phyloP scores from a whole-genome alignment of 2,329 filamentous ascomycete genomes.

The Phyllosticta ampelicida region DNA sequence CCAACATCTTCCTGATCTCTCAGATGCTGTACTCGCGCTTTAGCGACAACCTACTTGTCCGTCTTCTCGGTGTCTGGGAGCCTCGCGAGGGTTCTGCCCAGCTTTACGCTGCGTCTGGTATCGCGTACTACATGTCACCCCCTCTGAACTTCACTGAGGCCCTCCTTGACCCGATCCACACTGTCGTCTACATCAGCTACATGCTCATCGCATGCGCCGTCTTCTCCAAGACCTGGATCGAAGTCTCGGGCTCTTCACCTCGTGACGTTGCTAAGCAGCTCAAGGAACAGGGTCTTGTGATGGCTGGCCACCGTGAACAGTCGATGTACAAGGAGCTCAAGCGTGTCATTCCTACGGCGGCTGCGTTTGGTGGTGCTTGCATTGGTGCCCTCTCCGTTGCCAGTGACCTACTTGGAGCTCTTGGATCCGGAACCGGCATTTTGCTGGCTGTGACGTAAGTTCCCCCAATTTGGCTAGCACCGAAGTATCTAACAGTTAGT shows the following conservation, averaged over 20 bases:
- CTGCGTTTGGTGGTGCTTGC: slow-evolving; percentile 96
- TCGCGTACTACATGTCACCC: slow-evolving; percentile 99
- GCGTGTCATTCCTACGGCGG: slow-evolving; percentile 96
- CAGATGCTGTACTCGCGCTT: slow-evolving; percentile 99
- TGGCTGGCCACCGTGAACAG: slow-evolving; percentile 99
- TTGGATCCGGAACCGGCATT: slow-evolving; percentile 95
- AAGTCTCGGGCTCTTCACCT: slow-evolving; percentile 94
- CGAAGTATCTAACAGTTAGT: slow-evolving; percentile 14
- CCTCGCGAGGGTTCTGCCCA: slow-evolving; percentile 91
- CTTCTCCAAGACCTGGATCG: slow-evolving; percentile 99
- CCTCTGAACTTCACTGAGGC: slow-evolving; percentile 96
- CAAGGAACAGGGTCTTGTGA: slow-evolving; percentile 98
- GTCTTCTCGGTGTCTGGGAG: slow-evolving; percentile 97
- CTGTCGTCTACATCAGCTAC: slow-evolving; percentile 87
- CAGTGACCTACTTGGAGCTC: slow-evolving; percentile 88
- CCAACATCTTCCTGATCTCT: slow-evolving; percentile 97
- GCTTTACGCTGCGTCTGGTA: slow-evolving; percentile 83
- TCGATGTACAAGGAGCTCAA: slow-evolving; percentile 99
- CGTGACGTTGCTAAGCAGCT: slow-evolving; percentile 98
- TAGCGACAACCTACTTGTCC: slow-evolving; percentile 96
- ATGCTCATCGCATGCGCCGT: slow-evolving; percentile 96
- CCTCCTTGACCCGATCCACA: slow-evolving; percentile 93
- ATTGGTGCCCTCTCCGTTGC: slow-evolving; percentile 95
- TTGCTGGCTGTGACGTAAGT: slow-evolving; percentile 96
- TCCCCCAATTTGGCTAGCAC: slow-evolving; percentile 4